Conservation (phyloP, 345 rosid species). For the Arabidopsis arenosa region DNA sequence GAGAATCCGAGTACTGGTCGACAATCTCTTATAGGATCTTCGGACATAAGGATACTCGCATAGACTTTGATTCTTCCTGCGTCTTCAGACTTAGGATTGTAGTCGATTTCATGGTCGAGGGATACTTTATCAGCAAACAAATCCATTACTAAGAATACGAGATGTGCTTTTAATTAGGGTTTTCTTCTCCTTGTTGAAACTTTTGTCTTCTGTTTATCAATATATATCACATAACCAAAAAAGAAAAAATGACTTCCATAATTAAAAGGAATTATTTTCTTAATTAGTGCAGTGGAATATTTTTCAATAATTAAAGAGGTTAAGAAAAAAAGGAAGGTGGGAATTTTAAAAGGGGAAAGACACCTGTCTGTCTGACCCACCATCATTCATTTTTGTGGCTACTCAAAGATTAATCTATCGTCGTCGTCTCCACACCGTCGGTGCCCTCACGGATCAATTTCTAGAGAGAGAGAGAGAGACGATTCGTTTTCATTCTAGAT, state of each 20-base stretch:
- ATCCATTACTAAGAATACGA: neutral
- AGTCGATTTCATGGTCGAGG: neutral
- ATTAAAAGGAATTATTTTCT: neutral
- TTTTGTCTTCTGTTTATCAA: neutral
- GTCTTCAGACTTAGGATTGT: constrained; percentile 7
- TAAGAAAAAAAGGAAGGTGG: constrained; percentile 26
- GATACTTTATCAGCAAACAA: neutral
- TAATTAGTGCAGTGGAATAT: neutral
- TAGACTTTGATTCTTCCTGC: constrained; percentile 8
- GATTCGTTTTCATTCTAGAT: constrained; percentile 20
- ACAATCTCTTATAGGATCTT: neutral
- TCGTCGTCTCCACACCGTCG: constrained; percentile 43
- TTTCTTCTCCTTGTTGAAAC: neutral
- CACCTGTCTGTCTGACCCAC: constrained; percentile 38
- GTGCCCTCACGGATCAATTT: constrained; percentile 33
- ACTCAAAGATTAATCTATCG: constrained; percentile 20
- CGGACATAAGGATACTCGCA: neutral
- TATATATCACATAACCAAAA: too few relatives aligned
- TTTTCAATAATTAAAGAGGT: neutral
- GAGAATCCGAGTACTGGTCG: neutral
- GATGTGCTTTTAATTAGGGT: neutral
- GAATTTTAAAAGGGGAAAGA: constrained; percentile 34
- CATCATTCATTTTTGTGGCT: constrained; percentile 17
- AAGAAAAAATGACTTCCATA: neutral
- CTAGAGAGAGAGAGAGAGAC: neutral